phyloP scores from a whole-genome alignment of 2,329 filamentous ascomycete species.

The Sporothrix globosa region DNA sequence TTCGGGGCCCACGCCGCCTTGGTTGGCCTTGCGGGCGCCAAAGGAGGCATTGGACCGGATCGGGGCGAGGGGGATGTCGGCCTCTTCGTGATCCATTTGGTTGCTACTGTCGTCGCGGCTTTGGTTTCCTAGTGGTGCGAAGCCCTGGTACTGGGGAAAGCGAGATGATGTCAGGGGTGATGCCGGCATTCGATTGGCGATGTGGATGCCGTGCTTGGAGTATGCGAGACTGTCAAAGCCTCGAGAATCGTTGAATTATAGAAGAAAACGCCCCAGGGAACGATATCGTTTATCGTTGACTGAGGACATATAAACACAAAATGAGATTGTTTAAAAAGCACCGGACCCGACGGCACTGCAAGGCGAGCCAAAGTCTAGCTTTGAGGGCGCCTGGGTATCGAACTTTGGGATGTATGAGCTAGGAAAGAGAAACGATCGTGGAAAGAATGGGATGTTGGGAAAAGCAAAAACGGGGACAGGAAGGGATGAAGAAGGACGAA shows the following conservation, averaged over 20 bases:
- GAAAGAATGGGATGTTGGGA: not conserved
- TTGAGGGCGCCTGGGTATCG: conserved; percentile 23
- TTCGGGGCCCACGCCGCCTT: conserved; percentile 40
- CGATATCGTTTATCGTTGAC: not conserved
- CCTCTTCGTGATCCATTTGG: conserved; percentile 43
- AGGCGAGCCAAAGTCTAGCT: conserved; percentile 29
- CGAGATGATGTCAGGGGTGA: conserved; percentile 36
- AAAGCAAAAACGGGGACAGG: conserved; percentile 5
- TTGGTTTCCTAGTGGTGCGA: conserved; percentile 35
- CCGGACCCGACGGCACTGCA: conserved; percentile 22
- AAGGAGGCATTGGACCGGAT: conserved; percentile 60
- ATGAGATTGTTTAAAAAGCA: conserved; percentile 5
- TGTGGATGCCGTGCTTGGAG: not conserved
- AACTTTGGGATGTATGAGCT: not conserved
- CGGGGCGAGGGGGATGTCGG: conserved; percentile 58
- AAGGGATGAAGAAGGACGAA: not conserved
- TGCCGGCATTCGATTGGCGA: conserved; percentile 29
- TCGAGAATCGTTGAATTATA: not conserved
- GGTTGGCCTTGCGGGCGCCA: conserved; percentile 49
- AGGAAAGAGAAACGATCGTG: not conserved
- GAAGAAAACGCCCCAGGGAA: not conserved
- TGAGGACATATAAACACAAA: not conserved
- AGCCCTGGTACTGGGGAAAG: conserved; percentile 37
- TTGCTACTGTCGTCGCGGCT: conserved; percentile 30
- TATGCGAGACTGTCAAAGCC: conserved; percentile 29